These are phyloP conservation scores for Loxodes magnus DNA, from an alignment of 73 alveolate species.

Conservation along the genomic window DNA sequence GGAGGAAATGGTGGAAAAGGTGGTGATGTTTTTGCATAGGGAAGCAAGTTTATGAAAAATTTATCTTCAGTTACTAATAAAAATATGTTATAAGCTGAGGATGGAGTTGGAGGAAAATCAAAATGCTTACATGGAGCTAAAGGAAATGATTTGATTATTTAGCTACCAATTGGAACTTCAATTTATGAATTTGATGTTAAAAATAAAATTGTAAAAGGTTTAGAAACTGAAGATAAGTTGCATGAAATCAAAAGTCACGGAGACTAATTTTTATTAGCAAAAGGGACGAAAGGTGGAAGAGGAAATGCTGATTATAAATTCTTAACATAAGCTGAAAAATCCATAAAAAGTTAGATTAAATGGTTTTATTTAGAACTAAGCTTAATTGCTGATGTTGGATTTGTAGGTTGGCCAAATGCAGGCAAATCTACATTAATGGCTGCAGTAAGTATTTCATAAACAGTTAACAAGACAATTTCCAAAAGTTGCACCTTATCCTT, in stretches of 20 bases:
- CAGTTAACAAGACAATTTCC: conserved; percentile 80
- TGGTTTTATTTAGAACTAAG: conserved; percentile 58
- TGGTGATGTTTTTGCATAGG: conserved; percentile 55
- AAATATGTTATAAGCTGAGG: conserved; percentile 45
- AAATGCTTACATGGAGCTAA: conserved; percentile 40
- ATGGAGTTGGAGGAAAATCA: conserved; percentile 60
- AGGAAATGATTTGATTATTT: conserved; percentile 42
- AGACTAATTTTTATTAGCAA: conserved; percentile 34
- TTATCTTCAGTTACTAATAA: conserved; percentile 39
- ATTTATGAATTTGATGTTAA: too few relatives aligned
- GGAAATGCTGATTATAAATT: conserved; percentile 26
- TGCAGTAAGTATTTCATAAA: conserved; percentile 24
- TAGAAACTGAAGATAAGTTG: conserved; percentile 19
- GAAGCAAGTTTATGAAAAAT: conserved; percentile 22
- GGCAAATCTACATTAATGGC: conserved; percentile 87
- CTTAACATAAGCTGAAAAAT: conserved; percentile 24
- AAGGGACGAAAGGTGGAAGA: conserved; percentile 70
- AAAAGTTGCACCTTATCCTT: conserved; percentile 92
- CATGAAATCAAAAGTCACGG: conserved; percentile 42
- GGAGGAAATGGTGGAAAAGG: conserved; percentile 88
- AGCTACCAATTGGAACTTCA: conserved; percentile 74
- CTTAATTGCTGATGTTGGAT: conserved; percentile 85
- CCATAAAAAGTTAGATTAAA: conserved; percentile 30
- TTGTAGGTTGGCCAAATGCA: conserved; percentile 95
- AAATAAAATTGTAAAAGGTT: conserved; percentile 26